Percentiles rank a stretch among this genome's conserved stretches.
phyloP scores from a whole-genome alignment of 1,139 yeast genomes.

The Sugiyamaella neomexicana region DNA sequence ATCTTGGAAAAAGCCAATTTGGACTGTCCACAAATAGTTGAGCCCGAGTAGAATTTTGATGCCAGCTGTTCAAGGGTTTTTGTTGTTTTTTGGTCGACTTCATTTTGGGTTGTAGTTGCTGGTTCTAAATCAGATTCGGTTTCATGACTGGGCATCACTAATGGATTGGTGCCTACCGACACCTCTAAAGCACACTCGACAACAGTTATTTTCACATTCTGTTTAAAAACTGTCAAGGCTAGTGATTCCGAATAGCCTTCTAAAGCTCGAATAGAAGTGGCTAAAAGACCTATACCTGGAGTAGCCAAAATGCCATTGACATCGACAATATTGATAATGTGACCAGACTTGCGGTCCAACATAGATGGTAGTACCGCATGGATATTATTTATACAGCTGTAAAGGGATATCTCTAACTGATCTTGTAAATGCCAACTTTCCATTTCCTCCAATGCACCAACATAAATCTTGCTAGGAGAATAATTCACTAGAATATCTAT shows the following conservation, averaged over 20 bases:
- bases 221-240: constrained; percentile 37
- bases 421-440: constrained; percentile 36
- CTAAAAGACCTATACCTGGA: constrained; percentile 35
- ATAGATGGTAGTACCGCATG: constrained; percentile 36
- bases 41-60: constrained; percentile 3
- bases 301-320: constrained; percentile 38
- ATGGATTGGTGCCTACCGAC: constrained; percentile 33
- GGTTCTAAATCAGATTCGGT: background rate
- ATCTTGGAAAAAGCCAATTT: constrained; percentile 20
- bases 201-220: constrained; percentile 36
- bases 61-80: background rate
- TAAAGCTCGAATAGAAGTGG: constrained; percentile 39
- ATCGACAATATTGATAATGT: constrained; percentile 38
- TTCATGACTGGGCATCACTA: constrained; percentile 20
- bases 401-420: constrained; percentile 36
- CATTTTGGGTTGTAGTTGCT: background rate
- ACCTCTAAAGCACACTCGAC: constrained; percentile 39
- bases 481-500: constrained; percentile 36
- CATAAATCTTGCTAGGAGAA: constrained; percentile 21
- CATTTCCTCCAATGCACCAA: constrained; percentile 38
- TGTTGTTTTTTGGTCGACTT: background rate
- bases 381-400: constrained; percentile 36
- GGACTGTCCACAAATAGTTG: constrained; percentile 17
- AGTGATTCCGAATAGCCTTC: constrained; percentile 41
- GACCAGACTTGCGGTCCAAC: constrained; percentile 35